Evolutionary conservation across 768 basidiomycete genomes (phyloP), one percentile per base, ranked within the genome.

Genomic region (Myochromella boudieri): DNA sequence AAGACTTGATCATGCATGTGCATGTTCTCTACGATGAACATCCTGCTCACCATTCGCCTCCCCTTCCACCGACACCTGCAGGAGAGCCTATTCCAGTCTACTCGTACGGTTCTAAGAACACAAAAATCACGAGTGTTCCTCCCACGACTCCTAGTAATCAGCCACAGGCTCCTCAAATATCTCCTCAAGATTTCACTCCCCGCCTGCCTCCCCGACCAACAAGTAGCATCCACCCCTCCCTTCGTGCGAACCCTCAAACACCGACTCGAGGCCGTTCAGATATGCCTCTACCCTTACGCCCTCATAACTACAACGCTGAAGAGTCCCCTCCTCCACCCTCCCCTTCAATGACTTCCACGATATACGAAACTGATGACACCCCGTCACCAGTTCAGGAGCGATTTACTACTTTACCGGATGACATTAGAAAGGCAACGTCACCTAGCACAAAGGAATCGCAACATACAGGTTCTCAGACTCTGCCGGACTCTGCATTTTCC

Each of bases 201-300:
- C 76, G 75, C 28, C 71, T 90, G 17, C 88, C 89, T 6, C 58
- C 76, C 4, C 78, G 85, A 21, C 89, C 89, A 3, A 68, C 77
- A 11, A 77, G 73, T 37, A 91, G 88, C 58, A 91, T 91, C 43
- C 89, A 91, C 53, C 89, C 88, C 10, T 89, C 87, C 10, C 68
- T 80, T 18, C 79, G 87, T 21, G 70, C 71, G 7, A 75, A 74
- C 58, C 70, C 74, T 14, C 60, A 68, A 27, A 75, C 81, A 0
- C 81, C 85, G 4, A 72, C 60, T 15, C 68, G 67, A 53, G 73
- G 70, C 41, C 57, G 43, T 6, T 31, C 68, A 56, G 65, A 65
- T 33, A 57, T 27, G 12, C 54, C 55, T 14, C 49, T 45, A 38
- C 55, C 64, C 2, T 34, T 65, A 20, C 61, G 62, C 12, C 51